These are phyloP conservation scores for Panicum virgatum DNA, from an alignment of 202 grass and related monocot genomes.

Conservation along the genomic window DNA sequence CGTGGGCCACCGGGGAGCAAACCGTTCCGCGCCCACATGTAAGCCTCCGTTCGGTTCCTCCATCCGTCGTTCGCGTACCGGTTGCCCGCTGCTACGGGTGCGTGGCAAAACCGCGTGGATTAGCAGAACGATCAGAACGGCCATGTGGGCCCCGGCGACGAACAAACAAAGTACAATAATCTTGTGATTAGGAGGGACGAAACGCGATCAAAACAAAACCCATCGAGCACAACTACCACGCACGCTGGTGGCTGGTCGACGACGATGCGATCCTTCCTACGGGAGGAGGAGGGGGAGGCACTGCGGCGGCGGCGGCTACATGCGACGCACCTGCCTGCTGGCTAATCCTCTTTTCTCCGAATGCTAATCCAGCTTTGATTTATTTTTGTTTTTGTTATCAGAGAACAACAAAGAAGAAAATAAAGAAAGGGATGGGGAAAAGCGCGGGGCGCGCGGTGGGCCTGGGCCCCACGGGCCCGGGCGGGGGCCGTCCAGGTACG, in stretches of 20 bases:
- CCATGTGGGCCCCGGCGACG: background rate
- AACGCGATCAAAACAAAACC: too few species aligned
- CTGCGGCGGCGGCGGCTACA: background rate
- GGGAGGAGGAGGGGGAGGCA: background rate
- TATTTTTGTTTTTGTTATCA: too few species aligned
- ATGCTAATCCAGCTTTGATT: background rate
- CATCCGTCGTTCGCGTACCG: background rate
- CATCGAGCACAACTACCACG: too few species aligned
- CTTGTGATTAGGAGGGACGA: too few species aligned
- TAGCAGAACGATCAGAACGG: background rate
- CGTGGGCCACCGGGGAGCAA: background rate
- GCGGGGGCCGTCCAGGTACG: constrained; percentile 11
- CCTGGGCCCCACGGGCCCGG: too few species aligned
- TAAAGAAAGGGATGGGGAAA: background rate
- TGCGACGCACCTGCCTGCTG: constrained; percentile 25
- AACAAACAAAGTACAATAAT: background rate
- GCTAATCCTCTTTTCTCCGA: background rate
- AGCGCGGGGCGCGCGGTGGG: background rate
- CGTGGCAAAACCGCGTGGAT: constrained; percentile 21
- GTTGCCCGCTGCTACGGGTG: background rate
- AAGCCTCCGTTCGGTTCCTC: background rate
- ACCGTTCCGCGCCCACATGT: background rate
- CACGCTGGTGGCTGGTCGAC: too few species aligned
- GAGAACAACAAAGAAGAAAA: too few species aligned
- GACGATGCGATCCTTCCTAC: too few species aligned